Conservation (phyloP, 2,329 filamentous ascomycete species). For the Dothidotthia symphoricarpi region DNA sequence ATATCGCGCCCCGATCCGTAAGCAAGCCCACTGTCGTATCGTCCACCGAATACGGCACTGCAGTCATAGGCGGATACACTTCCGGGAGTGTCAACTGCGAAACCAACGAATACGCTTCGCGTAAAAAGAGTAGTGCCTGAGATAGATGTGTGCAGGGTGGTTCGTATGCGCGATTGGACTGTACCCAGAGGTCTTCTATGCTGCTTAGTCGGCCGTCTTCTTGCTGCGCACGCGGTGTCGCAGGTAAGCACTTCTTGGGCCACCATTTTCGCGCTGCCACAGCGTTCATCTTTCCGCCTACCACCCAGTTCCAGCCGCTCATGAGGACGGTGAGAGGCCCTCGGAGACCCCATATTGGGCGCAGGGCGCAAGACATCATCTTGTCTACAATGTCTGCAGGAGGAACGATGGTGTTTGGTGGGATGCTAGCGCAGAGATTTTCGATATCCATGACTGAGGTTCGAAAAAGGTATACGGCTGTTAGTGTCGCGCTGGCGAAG, state of each 20-base stretch:
- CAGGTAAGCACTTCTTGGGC: slow-evolving; percentile 24
- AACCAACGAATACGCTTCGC: slow-evolving; percentile 33
- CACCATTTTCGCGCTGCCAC: slow-evolving; percentile 36
- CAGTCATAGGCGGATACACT: slow-evolving; percentile 24
- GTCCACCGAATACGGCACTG: slow-evolving; percentile 31
- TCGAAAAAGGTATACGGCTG: slow-evolving; percentile 37
- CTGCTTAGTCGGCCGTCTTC: slow-evolving; percentile 29
- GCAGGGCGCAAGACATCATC: slow-evolving; percentile 27
- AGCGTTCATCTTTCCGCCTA: slow-evolving; percentile 26
- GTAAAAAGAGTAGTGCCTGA: slow-evolving; percentile 26
- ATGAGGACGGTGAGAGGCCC: slow-evolving; percentile 33
- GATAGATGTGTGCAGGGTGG: slow-evolving; percentile 17
- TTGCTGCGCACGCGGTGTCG: slow-evolving; percentile 22
- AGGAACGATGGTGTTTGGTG: slow-evolving; percentile 15
- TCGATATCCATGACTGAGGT: slow-evolving; percentile 34
- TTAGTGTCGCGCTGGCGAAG: slow-evolving; percentile 36
- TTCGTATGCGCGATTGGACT: slow-evolving; percentile 9
- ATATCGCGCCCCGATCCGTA: slow-evolving; percentile 36
- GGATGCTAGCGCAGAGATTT: slow-evolving; percentile 25
- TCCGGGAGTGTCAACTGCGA: slow-evolving; percentile 30
- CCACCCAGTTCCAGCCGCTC: slow-evolving; percentile 33
- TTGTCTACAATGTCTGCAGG: slow-evolving; percentile 24
- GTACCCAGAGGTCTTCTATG: slow-evolving; percentile 30
- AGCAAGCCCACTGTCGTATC: slow-evolving; percentile 28
- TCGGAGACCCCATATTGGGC: slow-evolving; percentile 32